These are phyloP conservation scores for Piromyces sp. DNA, from an alignment of 192 early-diverging fungal species.

Conservation along the genomic window DNA sequence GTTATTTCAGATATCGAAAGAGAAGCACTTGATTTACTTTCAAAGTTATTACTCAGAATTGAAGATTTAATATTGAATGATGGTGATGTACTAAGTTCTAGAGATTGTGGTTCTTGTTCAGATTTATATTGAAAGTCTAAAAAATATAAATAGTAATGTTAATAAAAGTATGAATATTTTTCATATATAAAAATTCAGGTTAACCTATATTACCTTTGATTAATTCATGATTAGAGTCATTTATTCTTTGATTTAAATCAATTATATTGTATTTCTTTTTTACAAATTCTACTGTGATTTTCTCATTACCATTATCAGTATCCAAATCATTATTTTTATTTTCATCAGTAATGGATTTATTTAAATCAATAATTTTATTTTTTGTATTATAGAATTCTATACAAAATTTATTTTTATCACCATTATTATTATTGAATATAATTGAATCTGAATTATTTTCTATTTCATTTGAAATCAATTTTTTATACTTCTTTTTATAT, in stretches of 20 bases:
- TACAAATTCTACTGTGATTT: neutral
- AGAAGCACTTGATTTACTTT: neutral
- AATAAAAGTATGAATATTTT: too few relatives aligned
- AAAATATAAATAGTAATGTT: too few relatives aligned
- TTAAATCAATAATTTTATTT: neutral
- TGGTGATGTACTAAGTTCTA: too few relatives aligned
- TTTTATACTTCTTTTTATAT: neutral
- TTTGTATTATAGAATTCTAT: neutral
- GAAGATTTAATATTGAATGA: neutral
- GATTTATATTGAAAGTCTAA: too few relatives aligned
- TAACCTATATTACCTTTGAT: neutral
- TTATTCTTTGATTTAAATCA: neutral
- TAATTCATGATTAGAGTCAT: neutral
- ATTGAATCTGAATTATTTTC: neutral
- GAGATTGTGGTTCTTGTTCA: too few relatives aligned
- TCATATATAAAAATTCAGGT: too few relatives aligned
- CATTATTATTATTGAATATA: neutral
- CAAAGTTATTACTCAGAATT: neutral
- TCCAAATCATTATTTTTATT: too few relatives aligned
- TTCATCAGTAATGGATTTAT: neutral
- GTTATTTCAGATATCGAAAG: neutral
- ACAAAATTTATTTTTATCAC: neutral
- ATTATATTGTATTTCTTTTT: neutral
- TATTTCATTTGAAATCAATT: neutral
- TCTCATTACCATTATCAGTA: neutral